Percentiles rank a stretch among this genome's conserved stretches.
phyloP scores from a whole-genome alignment of 495 filamentous ascomycete genomes.

The Hypoxylon rickii region DNA sequence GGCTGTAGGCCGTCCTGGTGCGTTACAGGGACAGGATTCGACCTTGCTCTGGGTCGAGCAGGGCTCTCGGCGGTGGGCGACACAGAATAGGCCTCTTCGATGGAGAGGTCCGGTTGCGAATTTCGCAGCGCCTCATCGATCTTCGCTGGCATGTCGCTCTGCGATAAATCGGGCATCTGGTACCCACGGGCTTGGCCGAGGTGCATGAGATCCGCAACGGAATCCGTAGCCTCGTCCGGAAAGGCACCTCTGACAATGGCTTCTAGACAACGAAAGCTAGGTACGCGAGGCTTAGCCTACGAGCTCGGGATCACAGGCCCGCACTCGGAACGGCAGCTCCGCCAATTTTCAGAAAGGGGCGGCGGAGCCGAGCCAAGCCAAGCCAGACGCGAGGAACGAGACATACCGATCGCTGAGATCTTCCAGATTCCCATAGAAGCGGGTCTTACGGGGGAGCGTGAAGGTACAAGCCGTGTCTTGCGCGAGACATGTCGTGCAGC shows the following conservation, averaged over 20 bases:
- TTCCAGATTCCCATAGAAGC: constrained; percentile 54
- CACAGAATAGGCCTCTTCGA: neutral
- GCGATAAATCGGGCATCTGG: constrained; percentile 34
- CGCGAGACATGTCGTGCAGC: constrained; percentile 45
- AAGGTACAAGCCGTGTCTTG: constrained; percentile 47
- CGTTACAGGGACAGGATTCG: neutral
- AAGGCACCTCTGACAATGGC: constrained; percentile 21
- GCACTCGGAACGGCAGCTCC: neutral
- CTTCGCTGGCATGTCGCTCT: constrained; percentile 4
- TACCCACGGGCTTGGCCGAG: constrained; percentile 38
- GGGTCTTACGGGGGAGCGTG: constrained; percentile 50
- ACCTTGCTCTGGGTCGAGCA: neutral
- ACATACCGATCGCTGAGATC: constrained; percentile 47
- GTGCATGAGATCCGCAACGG: constrained; percentile 36
- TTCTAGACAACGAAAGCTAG: constrained; percentile 22
- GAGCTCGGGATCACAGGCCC: constrained; percentile 35
- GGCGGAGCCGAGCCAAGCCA: no score
- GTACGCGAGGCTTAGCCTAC: constrained; percentile 23
- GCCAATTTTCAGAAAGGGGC: neutral
- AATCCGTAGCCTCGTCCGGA: constrained; percentile 37
- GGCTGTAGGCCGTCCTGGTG: neutral
- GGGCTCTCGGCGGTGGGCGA: neutral
- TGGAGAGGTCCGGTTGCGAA: neutral
- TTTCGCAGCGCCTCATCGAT: constrained; percentile 13
- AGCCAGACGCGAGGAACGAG: neutral